A percentile compares a stretch with the other conserved stretches of the same genome.
phyloP scores from a whole-genome alignment of 2,329 filamentous ascomycete genomes.

The Lomentospora prolificans region DNA sequence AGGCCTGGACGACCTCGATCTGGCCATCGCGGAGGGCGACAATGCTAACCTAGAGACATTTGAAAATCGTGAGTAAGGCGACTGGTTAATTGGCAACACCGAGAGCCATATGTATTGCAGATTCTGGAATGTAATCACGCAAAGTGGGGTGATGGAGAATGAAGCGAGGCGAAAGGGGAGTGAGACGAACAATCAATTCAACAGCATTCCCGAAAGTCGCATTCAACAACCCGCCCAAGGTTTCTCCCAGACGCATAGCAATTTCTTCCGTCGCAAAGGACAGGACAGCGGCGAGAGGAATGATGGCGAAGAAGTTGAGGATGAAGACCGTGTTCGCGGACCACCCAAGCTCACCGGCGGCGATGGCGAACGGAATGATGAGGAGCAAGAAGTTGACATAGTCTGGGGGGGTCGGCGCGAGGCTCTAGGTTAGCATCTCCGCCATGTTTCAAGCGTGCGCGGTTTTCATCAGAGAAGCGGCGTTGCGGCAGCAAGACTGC shows the following conservation, averaged over 20 bases:
- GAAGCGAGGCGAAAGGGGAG: neutral
- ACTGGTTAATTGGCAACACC: no score
- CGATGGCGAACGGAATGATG: constrained; percentile 63
- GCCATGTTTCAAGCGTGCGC: no score
- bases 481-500: constrained; percentile 4
- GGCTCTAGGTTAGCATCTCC: neutral
- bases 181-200: constrained; percentile 56
- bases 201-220: constrained; percentile 74
- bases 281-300: constrained; percentile 63
- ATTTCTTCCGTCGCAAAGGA: constrained; percentile 74
- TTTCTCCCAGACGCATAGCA: constrained; percentile 60
- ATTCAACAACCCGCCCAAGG: constrained; percentile 63
- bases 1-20: constrained; percentile 94
- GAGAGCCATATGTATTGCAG: neutral
- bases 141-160: neutral
- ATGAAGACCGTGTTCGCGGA: constrained; percentile 59
- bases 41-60: constrained; percentile 75
- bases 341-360: constrained; percentile 54
- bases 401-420: constrained; percentile 23
- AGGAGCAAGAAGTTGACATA: constrained; percentile 63
- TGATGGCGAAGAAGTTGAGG: constrained; percentile 73
- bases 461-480: no score
- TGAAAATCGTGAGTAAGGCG: no score
- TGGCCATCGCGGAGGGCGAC: constrained; percentile 77
- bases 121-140: neutral